Evolutionary conservation across 1,139 yeast genomes (phyloP).

Genomic region (Geotrichum armillariae): DNA sequence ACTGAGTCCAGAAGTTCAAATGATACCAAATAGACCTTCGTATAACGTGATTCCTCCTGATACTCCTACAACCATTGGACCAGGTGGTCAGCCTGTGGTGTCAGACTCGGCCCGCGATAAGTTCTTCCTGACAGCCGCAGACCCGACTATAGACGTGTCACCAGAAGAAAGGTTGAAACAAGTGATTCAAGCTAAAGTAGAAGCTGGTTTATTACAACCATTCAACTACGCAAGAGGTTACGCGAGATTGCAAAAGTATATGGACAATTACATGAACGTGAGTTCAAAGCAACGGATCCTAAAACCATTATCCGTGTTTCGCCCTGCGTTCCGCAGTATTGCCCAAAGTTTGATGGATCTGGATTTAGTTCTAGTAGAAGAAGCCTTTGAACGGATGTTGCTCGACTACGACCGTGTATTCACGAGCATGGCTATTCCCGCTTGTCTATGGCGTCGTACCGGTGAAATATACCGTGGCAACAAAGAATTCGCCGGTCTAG

Average conservation of each 20-base stretch:
- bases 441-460: slow-evolving; percentile 95
- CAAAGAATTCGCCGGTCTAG: slow-evolving; percentile 92
- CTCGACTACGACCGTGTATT: slow-evolving; percentile 92
- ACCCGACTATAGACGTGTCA: slow-evolving; percentile 90
- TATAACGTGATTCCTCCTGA: neutral
- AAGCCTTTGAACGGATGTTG: slow-evolving; percentile 88
- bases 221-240: slow-evolving; percentile 93
- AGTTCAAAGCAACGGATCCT: slow-evolving; percentile 83
- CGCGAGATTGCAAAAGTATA: slow-evolving; percentile 81
- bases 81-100: slow-evolving; percentile 13
- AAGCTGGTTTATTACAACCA: slow-evolving; percentile 89
- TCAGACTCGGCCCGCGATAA: slow-evolving; percentile 83
- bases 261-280: slow-evolving; percentile 86
- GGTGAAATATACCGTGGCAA: slow-evolving; percentile 95
- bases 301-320: slow-evolving; percentile 78
- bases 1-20: neutral
- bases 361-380: slow-evolving; percentile 89
- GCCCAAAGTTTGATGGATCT: slow-evolving; percentile 89
- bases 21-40: neutral
- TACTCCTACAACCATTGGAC: neutral
- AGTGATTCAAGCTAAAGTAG: slow-evolving; percentile 89
- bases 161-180: slow-evolving; percentile 93
- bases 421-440: slow-evolving; percentile 97
- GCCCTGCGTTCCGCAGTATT: slow-evolving; percentile 93
- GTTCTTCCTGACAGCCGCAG: slow-evolving; percentile 94